Conservation (phyloP, 2,329 filamentous ascomycete species). For the Parastagonospora nodorum region DNA sequence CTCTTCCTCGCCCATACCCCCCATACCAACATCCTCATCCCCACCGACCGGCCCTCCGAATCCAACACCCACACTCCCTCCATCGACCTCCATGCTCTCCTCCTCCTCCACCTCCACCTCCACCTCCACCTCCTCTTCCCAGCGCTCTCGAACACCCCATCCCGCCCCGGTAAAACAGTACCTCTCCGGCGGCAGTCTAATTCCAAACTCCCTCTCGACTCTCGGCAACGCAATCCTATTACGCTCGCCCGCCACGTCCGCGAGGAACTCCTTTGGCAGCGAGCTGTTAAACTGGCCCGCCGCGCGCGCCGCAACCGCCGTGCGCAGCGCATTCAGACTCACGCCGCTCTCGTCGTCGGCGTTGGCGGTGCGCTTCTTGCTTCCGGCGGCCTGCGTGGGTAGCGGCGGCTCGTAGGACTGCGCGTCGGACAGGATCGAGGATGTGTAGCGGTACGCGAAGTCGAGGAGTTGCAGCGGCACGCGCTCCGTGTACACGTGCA, state of each 20-base stretch:
- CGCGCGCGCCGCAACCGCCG: slow-evolving; percentile 72
- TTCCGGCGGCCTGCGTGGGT: slow-evolving; percentile 2
- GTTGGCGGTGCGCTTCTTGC: slow-evolving; percentile 28
- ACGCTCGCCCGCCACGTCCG: slow-evolving; percentile 64
- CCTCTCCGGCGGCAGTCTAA: slow-evolving; percentile 65
- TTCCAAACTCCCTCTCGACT: slow-evolving; percentile 61
- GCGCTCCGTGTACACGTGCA: slow-evolving; percentile 79
- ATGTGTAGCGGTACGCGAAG: slow-evolving; percentile 83
- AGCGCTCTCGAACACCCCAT: slow-evolving; percentile 52
- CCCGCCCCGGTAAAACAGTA: slow-evolving; percentile 52
- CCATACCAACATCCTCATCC: slow-evolving; percentile 34
- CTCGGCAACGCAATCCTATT: slow-evolving; percentile 52
- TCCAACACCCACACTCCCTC: slow-evolving; percentile 42
- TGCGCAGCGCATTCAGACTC: slow-evolving; percentile 68
- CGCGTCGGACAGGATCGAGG: slow-evolving; percentile 70
- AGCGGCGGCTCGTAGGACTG: slow-evolving; percentile 40
- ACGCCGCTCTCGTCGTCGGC: slow-evolving; percentile 56
- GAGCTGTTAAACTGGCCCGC: slow-evolving; percentile 68
- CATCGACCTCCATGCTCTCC: slow-evolving; percentile 10
- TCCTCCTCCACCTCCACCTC: slow-evolving; percentile 73
- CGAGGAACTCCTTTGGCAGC: slow-evolving; percentile 75
- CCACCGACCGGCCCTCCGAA: slow-evolving; percentile 34
- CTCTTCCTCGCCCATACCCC: slow-evolving; percentile 43
- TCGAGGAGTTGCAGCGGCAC: slow-evolving; percentile 83
- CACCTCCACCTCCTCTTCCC: slow-evolving; percentile 72